Evolutionary conservation across 2,329 filamentous ascomycete genomes (phyloP).

Genomic region (Trichothecium roseum): DNA sequence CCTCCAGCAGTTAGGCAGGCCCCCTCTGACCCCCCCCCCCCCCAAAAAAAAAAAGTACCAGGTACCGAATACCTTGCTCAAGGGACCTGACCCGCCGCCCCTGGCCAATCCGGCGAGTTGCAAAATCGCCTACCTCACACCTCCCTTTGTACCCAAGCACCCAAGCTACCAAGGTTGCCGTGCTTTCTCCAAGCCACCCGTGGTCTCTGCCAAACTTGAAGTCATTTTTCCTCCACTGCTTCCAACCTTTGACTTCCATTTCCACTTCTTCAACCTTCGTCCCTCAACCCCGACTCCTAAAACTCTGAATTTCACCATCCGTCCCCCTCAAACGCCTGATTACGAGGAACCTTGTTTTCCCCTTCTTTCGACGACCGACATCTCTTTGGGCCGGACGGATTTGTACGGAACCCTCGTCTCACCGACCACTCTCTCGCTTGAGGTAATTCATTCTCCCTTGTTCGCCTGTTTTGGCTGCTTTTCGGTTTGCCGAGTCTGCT

Average conservation of each 20-base stretch:
- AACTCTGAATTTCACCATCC: neutral
- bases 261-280: neutral
- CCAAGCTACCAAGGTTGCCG: no score
- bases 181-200: no score
- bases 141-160: neutral
- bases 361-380: no score
- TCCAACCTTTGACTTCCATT: slow-evolving; percentile 1
- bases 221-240: neutral
- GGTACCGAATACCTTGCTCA: no score
- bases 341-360: neutral
- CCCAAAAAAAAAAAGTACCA: no score
- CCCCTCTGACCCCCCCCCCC: no score
- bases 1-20: no score
- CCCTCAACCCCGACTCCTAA: slow-evolving; percentile 2
- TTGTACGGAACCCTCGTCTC: neutral
- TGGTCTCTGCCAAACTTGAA: no score
- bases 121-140: neutral
- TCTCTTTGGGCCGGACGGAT: neutral
- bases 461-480: neutral
- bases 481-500: no score
- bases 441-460: no score
- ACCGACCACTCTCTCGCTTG: neutral
- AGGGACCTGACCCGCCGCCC: no score
- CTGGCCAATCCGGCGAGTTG: no score
- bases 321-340: neutral